Evolutionary conservation across 768 basidiomycete genomes (phyloP).

Genomic region (Pisolithus orientalis): DNA sequence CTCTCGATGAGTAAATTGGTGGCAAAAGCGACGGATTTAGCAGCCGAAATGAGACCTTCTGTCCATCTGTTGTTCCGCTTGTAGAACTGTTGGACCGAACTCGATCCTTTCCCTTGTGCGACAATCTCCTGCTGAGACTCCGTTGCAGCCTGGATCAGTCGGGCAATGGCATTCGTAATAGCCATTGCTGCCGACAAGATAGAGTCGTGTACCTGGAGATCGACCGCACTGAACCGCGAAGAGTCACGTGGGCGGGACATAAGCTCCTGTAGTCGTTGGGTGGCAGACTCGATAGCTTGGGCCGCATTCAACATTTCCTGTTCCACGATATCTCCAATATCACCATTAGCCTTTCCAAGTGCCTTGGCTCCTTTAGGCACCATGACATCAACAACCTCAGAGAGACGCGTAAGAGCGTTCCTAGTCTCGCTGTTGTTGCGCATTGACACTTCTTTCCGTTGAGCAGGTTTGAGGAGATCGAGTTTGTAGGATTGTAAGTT

Average conservation of each 20-base stretch:
- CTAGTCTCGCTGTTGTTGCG: slow-evolving; percentile 86
- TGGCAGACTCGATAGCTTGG: slow-evolving; percentile 88
- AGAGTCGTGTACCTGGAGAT: slow-evolving; percentile 96
- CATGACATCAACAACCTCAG: slow-evolving; percentile 80
- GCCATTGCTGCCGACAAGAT: slow-evolving; percentile 91
- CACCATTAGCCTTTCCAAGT: slow-evolving; percentile 75
- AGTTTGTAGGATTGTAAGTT: slow-evolving; percentile 96
- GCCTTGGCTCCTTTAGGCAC: slow-evolving; percentile 78
- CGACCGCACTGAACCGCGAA: slow-evolving; percentile 81
- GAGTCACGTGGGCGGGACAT: slow-evolving; percentile 89
- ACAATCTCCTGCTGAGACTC: slow-evolving; percentile 99
- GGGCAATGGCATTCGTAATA: slow-evolving; percentile 91
- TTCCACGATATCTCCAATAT: slow-evolving; percentile 94
- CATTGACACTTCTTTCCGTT: slow-evolving; percentile 82
- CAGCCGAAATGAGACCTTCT: slow-evolving; percentile 96
- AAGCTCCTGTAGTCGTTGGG: slow-evolving; percentile 81
- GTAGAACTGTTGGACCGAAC: slow-evolving; percentile 93
- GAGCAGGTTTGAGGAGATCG: slow-evolving; percentile 63
- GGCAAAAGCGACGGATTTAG: slow-evolving; percentile 95
- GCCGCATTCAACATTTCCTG: slow-evolving; percentile 95
- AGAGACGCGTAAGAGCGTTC: slow-evolving; percentile 74
- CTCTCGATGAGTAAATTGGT: slow-evolving; percentile 94
- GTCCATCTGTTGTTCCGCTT: slow-evolving; percentile 99
- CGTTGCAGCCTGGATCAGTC: slow-evolving; percentile 93
- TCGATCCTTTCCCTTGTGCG: slow-evolving; percentile 88